Evolutionary conservation across 1,139 yeast species (phyloP).

Genomic region (Kodamaea anthophila): DNA sequence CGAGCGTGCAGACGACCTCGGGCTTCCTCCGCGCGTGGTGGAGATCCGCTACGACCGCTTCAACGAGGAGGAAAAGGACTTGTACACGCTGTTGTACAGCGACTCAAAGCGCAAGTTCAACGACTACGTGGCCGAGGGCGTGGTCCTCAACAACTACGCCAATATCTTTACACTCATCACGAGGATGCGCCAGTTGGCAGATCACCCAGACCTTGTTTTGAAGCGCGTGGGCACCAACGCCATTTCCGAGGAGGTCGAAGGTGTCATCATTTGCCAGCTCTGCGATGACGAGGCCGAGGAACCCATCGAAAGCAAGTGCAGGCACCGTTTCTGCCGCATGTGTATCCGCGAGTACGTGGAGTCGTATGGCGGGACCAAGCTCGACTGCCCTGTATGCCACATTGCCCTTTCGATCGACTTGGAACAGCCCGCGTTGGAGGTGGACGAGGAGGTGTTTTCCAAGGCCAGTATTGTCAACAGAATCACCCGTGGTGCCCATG

Average conservation of each 20-base stretch:
- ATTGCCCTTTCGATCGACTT: slow-evolving; percentile 86
- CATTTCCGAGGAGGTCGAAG: slow-evolving; percentile 34
- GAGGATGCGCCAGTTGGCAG: slow-evolving; percentile 95
- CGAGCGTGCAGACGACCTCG: slow-evolving; percentile 95
- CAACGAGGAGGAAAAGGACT: slow-evolving; percentile 90
- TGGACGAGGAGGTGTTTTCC: slow-evolving; percentile 55
- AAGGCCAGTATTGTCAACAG: slow-evolving; percentile 87
- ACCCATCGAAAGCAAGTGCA: slow-evolving; percentile 90
- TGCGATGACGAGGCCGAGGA: slow-evolving; percentile 99
- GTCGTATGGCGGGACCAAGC: slow-evolving; percentile 62
- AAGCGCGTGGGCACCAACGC: slow-evolving; percentile 52
- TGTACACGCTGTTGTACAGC: slow-evolving; percentile 80
- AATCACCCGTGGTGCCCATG: slow-evolving; percentile 64
- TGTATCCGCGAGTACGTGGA: slow-evolving; percentile 88
- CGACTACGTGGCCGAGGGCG: slow-evolving; percentile 89
- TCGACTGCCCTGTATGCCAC: slow-evolving; percentile 95
- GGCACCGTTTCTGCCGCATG: slow-evolving; percentile 86
- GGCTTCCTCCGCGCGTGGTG: slow-evolving; percentile 90
- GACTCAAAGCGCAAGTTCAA: slow-evolving; percentile 84
- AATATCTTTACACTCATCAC: slow-evolving; percentile 93
- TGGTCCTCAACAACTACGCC: slow-evolving; percentile 90
- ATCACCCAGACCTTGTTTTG: slow-evolving; percentile 92
- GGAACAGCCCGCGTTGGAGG: slow-evolving; percentile 80
- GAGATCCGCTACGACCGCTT: slow-evolving; percentile 80
- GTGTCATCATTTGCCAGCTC: slow-evolving; percentile 77